Evolutionary conservation across 495 filamentous ascomycete species (phyloP), one percentile per base, ranked within the genome.

Genomic region (Lasiosphaeria hispida): DNA sequence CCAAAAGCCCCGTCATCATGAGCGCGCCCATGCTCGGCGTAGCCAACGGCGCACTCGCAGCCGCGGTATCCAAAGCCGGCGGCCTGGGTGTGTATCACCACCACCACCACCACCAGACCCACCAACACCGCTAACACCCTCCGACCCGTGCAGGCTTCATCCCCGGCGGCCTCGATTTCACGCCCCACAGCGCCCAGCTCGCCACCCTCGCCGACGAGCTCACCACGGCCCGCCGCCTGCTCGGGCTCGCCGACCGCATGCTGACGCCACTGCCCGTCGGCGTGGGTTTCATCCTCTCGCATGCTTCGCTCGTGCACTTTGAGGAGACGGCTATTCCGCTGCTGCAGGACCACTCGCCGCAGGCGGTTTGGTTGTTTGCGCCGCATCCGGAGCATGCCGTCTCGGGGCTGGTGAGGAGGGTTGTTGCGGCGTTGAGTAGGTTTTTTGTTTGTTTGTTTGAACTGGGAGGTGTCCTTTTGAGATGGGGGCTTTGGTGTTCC

Each of bases 341-440:
- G 13, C 60, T 78, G 70, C 57, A 45, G 38, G 68, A 72, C 10
- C 80, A 80, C 65, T 73, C 69, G 3, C 89, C 89, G 0, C 81
- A 79, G 19, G 90, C 88, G 0, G 78, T 84, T 4, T 94, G 90
- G 89, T 73, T 94, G n/a, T 92, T 85, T 57, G 87, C 87, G 0
- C 84, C 87, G 0, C 65, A 72, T 7, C 61, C 69, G 1, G 73
- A 81, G 6, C 69, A 82, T 13, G 70, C 77, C 10, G 38, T 36
- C 9, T 10, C 2, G 1, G 15, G 17, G 10, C 17, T 38, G 23
- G 5, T 59, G 0, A 30, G n/a, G 4, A 2, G 2, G 8, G 48
- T 53, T 10, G 36, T 61, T 0, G 43, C 37, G 11, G 48, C 10
- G 3, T 60, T 65, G 0, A 87, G 23, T 30, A 30, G 23, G 23